These are phyloP conservation scores for Rubroshorea leprosula DNA, from an alignment of 345 rosid species.

Conservation along the genomic window DNA sequence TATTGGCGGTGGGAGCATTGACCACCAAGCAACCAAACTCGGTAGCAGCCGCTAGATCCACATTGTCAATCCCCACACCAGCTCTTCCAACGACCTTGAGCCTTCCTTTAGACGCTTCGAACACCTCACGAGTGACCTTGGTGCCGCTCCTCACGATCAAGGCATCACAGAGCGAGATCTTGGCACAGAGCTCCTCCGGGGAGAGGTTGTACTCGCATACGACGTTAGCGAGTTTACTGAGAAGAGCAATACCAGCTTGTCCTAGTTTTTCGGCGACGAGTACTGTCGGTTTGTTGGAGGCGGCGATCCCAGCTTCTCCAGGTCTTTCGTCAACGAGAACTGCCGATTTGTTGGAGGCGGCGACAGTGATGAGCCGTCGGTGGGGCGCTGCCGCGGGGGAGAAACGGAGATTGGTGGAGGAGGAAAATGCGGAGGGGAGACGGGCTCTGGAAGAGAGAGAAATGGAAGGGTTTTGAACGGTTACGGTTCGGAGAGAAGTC, in stretches of 20 bases:
- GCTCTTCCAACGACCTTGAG: conserved; percentile 92
- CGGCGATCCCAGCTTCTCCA: conserved; percentile 61
- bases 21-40: conserved; percentile 88
- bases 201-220: conserved; percentile 79
- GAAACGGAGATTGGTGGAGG: conserved; percentile 17
- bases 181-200: conserved; percentile 81
- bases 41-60: conserved; percentile 88
- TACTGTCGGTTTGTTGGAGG: too few relatives aligned
- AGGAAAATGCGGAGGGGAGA: conserved; percentile 26
- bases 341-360: conserved; percentile 55
- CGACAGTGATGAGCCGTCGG: conserved; percentile 22
- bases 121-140: conserved; percentile 69
- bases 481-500: conserved; percentile 29
- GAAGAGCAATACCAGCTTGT: conserved; percentile 55
- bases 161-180: conserved; percentile 91
- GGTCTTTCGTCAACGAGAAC: conserved; percentile 80
- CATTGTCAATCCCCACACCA: conserved; percentile 92
- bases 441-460: conserved; percentile 30
- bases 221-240: conserved; percentile 58
- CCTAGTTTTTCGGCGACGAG: conserved; percentile 80
- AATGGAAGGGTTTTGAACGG: conserved; percentile 30
- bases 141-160: conserved; percentile 85
- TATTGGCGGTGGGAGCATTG: conserved; percentile 92
- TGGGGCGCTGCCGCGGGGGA: conserved; percentile 8
- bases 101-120: conserved; percentile 71